phyloP scores from a whole-genome alignment of 805 yeast species.

The Citeromyces nyonsensis region DNA sequence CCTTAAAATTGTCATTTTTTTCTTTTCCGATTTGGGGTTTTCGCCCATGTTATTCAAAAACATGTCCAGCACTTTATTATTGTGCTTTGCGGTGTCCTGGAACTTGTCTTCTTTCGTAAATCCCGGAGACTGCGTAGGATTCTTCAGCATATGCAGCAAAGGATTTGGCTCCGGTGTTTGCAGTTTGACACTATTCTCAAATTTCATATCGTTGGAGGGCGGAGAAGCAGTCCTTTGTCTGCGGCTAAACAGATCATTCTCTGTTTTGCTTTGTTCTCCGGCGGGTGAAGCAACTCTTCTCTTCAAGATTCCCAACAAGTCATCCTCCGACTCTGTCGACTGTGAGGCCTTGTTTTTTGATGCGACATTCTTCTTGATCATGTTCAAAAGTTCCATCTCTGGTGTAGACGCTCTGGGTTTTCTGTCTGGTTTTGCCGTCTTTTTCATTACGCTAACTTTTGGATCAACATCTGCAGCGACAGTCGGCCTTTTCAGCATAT shows the following conservation, averaged over 20 bases:
- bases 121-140: conserved; percentile 4
- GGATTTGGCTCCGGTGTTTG: not conserved
- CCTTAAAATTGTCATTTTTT: conserved; percentile 4
- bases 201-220: not conserved
- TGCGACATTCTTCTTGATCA: not conserved
- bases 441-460: not conserved
- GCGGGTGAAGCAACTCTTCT: not conserved
- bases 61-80: not conserved
- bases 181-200: not conserved
- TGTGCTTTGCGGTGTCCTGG: conserved; percentile 1
- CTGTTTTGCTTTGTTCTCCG: not conserved
- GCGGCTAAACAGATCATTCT: not conserved
- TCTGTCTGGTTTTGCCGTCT: not conserved
- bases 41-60: not conserved
- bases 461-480: conserved; percentile 1
- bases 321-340: not conserved
- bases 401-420: not conserved
- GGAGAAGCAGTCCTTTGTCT: not conserved
- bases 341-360: not conserved
- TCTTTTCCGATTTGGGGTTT: conserved; percentile 1
- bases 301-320: not conserved
- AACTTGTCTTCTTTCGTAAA: conserved; percentile 6
- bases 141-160: conserved; percentile 1
- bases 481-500: conserved; percentile 4
- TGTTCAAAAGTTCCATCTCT: not conserved